Conservation (phyloP, 2,329 filamentous ascomycete genomes). For the Trichoderma lentiforme region DNA sequence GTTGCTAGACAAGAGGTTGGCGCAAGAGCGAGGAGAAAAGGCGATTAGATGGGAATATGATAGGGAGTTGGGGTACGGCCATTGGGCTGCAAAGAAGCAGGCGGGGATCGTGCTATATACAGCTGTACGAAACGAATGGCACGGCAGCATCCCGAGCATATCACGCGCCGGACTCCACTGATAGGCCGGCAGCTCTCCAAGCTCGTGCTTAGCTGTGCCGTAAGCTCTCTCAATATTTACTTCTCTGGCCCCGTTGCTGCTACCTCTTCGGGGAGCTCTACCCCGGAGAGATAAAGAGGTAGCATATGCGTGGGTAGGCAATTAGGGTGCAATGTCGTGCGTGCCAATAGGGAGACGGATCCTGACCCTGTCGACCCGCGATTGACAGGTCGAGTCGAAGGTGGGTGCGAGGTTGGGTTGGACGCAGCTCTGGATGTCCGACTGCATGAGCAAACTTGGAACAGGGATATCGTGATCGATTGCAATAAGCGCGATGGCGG, state of each 20-base stretch:
- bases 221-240: not conserved
- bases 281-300: not conserved
- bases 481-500: not conserved
- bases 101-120: constrained; percentile 14
- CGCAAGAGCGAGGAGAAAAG: constrained; percentile 1
- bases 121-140: constrained; percentile 1
- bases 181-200: not conserved
- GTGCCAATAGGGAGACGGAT: not conserved
- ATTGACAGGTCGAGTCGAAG: not conserved
- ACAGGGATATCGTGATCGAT: constrained; percentile 10
- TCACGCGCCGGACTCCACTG: constrained; percentile 14
- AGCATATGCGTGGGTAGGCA: not conserved
- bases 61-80: not conserved
- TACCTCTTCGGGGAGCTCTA: not conserved
- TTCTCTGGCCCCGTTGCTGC: not conserved
- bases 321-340: not conserved
- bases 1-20: not conserved
- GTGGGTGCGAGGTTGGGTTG: not conserved
- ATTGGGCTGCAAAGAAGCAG: constrained; percentile 7
- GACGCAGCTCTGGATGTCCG: not conserved
- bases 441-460: not conserved
- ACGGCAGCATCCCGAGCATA: constrained; percentile 10
- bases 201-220: not conserved
- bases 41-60: constrained; percentile 2
- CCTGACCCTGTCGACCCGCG: not conserved